Base-by-base conservation (phyloP, 768 basidiomycete genomes). In the Tulasnella sp. region DNA sequence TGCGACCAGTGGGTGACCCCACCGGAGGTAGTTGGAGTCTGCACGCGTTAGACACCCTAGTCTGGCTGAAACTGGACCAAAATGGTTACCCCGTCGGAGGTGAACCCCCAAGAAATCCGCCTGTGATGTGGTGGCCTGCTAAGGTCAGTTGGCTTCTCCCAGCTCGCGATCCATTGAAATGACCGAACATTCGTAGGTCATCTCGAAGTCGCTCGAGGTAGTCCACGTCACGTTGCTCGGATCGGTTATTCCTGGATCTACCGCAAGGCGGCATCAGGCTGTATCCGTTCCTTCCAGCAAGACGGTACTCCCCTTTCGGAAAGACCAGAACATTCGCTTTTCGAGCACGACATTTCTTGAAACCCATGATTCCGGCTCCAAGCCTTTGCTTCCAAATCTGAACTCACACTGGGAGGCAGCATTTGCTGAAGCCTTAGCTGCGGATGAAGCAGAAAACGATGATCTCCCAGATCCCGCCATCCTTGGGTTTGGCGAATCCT, bases 361-460 rank as follows among this genome's bases (percentile, higher is more conserved):
- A 41, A 14, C 12, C 4, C 17, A 37, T 11, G 41, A 27, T 11
- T 57, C 54, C 21, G 41, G 27, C 9, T 8, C 31, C 11, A 51
- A 37, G 21, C 49, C 29, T 15, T 15, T 6, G 17, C 8, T 39
- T 3, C 32, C 15, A 25, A 39, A 39, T n/a, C 32, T 35, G 17
- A 23, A 46, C 12, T 46, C 45, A 23, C 25, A 27, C 23, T 53
- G 51, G 51, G 37, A 39, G 41, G 19, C 11, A 8, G 51, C 32
- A 12, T 37, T 53, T 15, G 51, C 34, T 21, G 23, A 53, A 17
- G 51, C 51, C n/a, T 39, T 53, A 21, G 11, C 37, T 7, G 15
- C 31, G 27, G 54, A 57, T 29, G 40, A 15, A 25, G 37, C 17
- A 15, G 54, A 57, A 25, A 42, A 57, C 27, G 54, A 57, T 25